phyloP scores from a whole-genome alignment of 805 yeast genomes.

The Jamesozyma jinghongensis region DNA sequence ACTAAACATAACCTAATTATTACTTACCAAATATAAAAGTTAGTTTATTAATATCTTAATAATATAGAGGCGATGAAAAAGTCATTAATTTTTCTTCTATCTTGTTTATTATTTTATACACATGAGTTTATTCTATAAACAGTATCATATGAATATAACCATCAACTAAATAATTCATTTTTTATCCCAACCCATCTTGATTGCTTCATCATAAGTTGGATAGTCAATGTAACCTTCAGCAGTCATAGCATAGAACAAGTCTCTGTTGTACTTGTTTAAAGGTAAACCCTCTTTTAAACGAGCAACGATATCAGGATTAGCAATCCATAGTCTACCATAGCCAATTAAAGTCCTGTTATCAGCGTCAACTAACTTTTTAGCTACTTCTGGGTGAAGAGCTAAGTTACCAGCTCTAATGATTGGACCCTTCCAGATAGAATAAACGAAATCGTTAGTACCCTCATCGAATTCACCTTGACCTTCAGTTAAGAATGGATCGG shows the following conservation, averaged over 20 bases:
- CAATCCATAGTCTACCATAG: not conserved
- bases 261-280: not conserved
- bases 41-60: too few relatives aligned
- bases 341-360: not conserved
- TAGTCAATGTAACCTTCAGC: not conserved
- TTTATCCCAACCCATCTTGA: not conserved
- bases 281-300: not conserved
- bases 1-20: too few relatives aligned
- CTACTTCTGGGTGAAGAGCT: constrained; percentile 18
- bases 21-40: too few relatives aligned
- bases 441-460: constrained; percentile 30
- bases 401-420: constrained; percentile 34
- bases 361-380: not conserved
- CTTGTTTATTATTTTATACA: too few relatives aligned
- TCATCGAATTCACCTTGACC: constrained; percentile 21
- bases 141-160: too few relatives aligned
- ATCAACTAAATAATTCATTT: not conserved
- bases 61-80: too few relatives aligned
- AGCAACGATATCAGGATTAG: not conserved
- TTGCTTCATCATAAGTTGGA: not conserved
- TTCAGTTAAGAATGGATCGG: constrained; percentile 15
- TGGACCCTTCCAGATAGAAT: constrained; percentile 36
- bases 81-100: too few relatives aligned
- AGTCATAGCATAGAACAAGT: not conserved
- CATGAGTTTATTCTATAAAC: too few relatives aligned